These are phyloP conservation scores for Pittosporum tobira DNA, from an alignment of 129 eudicot species.

Conservation along the genomic window DNA sequence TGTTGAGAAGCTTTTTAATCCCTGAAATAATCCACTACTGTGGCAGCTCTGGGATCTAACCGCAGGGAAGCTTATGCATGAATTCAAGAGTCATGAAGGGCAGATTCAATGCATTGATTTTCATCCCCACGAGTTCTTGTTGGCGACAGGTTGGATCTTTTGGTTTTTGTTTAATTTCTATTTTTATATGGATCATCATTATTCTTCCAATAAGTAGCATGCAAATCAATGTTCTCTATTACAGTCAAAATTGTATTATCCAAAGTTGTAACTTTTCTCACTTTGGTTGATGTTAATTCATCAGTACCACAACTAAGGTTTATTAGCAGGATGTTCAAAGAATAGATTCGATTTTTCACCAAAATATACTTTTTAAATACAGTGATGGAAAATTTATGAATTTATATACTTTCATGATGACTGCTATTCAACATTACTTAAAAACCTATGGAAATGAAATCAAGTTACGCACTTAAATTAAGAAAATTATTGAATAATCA, in stretches of 20 bases:
- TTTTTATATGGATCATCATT: not conserved
- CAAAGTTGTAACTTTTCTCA: not conserved
- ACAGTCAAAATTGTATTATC: not conserved
- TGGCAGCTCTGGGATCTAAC: slow-evolving; percentile 95
- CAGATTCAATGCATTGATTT: slow-evolving; percentile 91
- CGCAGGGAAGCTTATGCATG: slow-evolving; percentile 94
- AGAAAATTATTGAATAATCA: no score
- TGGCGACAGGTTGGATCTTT: slow-evolving; percentile 91
- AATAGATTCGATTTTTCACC: not conserved
- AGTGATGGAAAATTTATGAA: not conserved
- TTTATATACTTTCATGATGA: slow-evolving; percentile 1
- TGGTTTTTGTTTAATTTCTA: no score
- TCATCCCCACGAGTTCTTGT: slow-evolving; percentile 92
- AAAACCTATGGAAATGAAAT: no score
- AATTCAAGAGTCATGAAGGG: slow-evolving; percentile 90
- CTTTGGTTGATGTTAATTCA: not conserved
- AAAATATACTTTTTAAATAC: not conserved
- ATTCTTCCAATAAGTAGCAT: not conserved
- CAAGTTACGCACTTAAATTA: no score
- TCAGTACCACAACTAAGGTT: no score
- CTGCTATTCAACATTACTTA: not conserved
- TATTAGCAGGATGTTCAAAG: no score
- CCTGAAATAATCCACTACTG: slow-evolving; percentile 7
- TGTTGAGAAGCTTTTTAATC: slow-evolving; percentile 3
- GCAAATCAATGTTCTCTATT: not conserved